phyloP scores from a whole-genome alignment of 2,329 filamentous ascomycete species.

The Cyphellophora attinorum region DNA sequence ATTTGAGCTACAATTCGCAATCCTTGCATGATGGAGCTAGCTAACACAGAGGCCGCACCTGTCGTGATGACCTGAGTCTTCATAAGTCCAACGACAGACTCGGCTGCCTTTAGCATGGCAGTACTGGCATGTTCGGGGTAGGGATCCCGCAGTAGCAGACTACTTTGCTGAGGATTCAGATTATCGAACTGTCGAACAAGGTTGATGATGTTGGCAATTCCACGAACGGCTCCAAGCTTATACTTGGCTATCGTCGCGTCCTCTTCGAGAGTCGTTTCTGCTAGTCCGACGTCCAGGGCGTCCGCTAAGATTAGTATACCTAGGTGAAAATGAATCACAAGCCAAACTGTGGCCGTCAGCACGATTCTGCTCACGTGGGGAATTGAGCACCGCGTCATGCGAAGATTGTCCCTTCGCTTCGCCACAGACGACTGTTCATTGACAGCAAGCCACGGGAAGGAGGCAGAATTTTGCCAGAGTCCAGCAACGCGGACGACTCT shows the following conservation, averaged over 20 bases:
- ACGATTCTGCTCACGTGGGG: neutral
- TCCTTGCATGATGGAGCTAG: neutral
- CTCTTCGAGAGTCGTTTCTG: neutral
- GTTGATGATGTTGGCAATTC: constrained; percentile 5
- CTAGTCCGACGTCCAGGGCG: constrained; percentile 1
- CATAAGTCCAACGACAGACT: constrained; percentile 4
- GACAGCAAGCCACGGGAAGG: too few relatives aligned
- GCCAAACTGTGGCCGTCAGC: neutral
- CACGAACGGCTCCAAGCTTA: constrained; percentile 3
- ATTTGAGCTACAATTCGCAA: constrained; percentile 1
- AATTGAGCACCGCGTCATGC: too few relatives aligned
- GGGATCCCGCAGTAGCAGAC: constrained; percentile 4
- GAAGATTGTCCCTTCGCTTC: too few relatives aligned
- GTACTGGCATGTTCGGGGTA: constrained; percentile 7
- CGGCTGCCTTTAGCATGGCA: constrained; percentile 1
- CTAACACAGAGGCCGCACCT: neutral
- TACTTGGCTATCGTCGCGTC: neutral
- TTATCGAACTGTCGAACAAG: constrained; percentile 3
- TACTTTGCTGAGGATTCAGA: neutral
- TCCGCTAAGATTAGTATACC: constrained; percentile 5
- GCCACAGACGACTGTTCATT: too few relatives aligned
- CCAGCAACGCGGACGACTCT: too few relatives aligned
- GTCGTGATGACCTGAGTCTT: neutral
- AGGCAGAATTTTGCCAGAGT: too few relatives aligned
- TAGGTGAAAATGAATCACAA: constrained; percentile 6